These are phyloP conservation scores for Cercospora sojina DNA, from an alignment of 2,329 filamentous ascomycete species.

Conservation along the genomic window DNA sequence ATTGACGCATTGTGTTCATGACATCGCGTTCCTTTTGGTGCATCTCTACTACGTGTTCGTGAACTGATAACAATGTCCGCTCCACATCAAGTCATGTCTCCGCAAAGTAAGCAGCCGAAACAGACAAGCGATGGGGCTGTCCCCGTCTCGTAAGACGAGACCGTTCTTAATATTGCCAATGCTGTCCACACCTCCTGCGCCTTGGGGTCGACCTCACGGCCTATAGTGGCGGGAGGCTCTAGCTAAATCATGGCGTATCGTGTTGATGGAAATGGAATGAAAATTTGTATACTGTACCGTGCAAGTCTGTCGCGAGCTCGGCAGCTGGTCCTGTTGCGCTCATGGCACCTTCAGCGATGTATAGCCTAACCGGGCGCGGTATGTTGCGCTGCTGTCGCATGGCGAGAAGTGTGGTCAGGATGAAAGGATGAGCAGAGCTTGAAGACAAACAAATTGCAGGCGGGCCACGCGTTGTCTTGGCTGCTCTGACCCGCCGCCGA, in stretches of 20 bases:
- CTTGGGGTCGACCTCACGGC: slow-evolving; percentile 19
- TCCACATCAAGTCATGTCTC: slow-evolving; percentile 25
- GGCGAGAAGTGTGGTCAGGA: background rate
- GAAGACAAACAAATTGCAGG: background rate
- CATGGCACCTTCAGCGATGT: background rate
- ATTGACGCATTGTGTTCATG: background rate
- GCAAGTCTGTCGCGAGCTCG: background rate
- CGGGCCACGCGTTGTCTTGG: background rate
- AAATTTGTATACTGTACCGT: background rate
- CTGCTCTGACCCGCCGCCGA: background rate
- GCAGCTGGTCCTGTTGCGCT: background rate
- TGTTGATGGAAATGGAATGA: background rate
- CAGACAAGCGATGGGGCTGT: slow-evolving; percentile 25
- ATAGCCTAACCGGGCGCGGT: background rate
- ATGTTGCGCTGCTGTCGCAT: background rate
- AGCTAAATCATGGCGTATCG: slow-evolving; percentile 31
- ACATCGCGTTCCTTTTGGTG: background rate
- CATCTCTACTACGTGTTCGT: background rate
- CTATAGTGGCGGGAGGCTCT: slow-evolving; percentile 31
- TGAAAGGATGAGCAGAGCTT: background rate
- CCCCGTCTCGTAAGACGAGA: slow-evolving; percentile 19
- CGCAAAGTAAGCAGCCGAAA: slow-evolving; percentile 22
- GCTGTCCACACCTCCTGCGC: slow-evolving; percentile 36
- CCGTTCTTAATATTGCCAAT: slow-evolving; percentile 31
- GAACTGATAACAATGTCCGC: slow-evolving; percentile 15